Evolutionary conservation across 176 grass and related monocot species (phyloP).

Genomic region (Cenchrus purpureus): DNA sequence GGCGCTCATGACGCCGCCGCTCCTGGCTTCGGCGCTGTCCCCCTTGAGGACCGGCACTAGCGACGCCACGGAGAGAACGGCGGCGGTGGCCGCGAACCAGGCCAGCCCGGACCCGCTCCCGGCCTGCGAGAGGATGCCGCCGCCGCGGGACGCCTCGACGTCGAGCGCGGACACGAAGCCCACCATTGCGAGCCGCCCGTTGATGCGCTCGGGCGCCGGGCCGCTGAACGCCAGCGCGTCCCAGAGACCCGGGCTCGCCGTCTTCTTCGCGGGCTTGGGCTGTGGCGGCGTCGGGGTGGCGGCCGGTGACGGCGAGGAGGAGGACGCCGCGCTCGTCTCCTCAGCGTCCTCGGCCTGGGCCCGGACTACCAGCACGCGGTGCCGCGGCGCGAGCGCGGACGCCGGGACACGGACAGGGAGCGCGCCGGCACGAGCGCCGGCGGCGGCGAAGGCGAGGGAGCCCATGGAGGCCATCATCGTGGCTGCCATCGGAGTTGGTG

Average conservation of each 20-base stretch:
- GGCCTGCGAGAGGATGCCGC: not conserved
- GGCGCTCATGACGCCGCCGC: not conserved
- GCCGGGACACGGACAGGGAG: not conserved
- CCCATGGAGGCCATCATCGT: conserved; percentile 29
- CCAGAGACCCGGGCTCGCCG: not conserved
- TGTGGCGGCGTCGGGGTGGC: not conserved
- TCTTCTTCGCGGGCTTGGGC: not conserved
- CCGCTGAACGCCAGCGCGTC: conserved; percentile 40
- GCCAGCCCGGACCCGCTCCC: not conserved
- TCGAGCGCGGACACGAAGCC: conserved; percentile 11
- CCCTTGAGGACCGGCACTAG: conserved; percentile 6
- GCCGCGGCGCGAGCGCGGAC: not conserved
- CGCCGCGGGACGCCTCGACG: conserved; percentile 25
- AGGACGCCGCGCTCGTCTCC: not conserved
- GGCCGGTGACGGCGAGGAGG: not conserved
- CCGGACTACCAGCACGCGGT: not conserved
- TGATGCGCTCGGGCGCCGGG: not conserved
- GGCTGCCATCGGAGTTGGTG: not conserved
- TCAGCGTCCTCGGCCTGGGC: not conserved
- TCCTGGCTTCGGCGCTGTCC: not conserved
- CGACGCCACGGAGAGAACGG: conserved; percentile 1
- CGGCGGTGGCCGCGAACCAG: conserved; percentile 2
- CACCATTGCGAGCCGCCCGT: conserved; percentile 27
- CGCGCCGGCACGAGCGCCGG: not conserved
- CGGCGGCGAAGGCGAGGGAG: conserved; percentile 9